Evolutionary conservation across 2,329 filamentous ascomycete species (phyloP), one percentile per base, ranked within the genome.

Genomic region (Emergomyces pasteurianus): DNA sequence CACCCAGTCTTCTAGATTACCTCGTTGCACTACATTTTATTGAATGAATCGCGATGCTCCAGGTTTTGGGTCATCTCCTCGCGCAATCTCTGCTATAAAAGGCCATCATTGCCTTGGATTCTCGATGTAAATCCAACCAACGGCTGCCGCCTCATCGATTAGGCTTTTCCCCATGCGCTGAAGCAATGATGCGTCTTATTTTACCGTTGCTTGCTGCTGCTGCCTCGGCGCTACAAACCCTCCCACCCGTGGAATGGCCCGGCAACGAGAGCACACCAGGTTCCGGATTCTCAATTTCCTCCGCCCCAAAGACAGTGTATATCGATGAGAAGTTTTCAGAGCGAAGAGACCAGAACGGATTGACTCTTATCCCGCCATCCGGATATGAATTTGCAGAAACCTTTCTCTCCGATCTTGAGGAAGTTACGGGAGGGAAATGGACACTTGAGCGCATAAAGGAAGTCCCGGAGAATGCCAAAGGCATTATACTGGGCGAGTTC

Each of bases 331-430:
- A 61, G 1, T 76, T 81, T 54, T 74, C 77, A 0, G 65, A 70
- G 0, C 65, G 63, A 38, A 71, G 68, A 8, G 80, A 83, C 60
- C 69, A 71, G 0, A 69, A 75, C 57, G 80, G 80, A 0, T 66
- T 81, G 34, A 82, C 79, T 0, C 71, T 81, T 9, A 81, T 82
- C 50, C 80, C 80, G 1, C 80, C 80, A 0, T 77, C 75, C 0
- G 77, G 77, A 0, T 64, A 70, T n/a, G 77, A 81, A 3, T 82
- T 82, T 49, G 80, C 79, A 1, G 66, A 71, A 21, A 77, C 74
- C 0, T 81, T 82, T 61, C 66, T 69, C 26, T 65, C 74, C 3
- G 80, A 83, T 63, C 69, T 83, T 1, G 66, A 71, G 3, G 64
- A 72, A 10, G 60, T 78, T 3, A 76, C 78, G 1, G 73, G 75